Evolutionary conservation across 345 rosid genomes (phyloP).

Genomic region (Theobroma cacao): DNA sequence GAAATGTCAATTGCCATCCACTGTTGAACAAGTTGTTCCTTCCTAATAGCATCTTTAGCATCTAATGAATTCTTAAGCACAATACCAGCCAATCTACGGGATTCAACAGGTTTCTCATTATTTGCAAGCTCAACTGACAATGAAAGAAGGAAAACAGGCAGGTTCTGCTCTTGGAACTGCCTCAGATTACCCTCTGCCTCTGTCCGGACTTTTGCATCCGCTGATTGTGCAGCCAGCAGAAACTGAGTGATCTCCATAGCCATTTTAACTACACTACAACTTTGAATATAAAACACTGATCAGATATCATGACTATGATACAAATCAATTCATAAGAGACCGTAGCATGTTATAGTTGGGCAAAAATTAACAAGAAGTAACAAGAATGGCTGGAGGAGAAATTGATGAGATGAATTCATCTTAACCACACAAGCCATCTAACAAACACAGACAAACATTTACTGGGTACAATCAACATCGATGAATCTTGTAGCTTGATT

Average conservation of each 20-base stretch:
- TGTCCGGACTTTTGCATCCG: constrained; percentile 67
- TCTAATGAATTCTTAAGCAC: constrained; percentile 88
- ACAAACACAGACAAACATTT: not conserved
- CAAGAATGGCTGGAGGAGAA: not conserved
- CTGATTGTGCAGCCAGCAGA: constrained; percentile 79
- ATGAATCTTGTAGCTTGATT: not conserved
- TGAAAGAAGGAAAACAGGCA: constrained; percentile 67
- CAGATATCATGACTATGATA: not conserved
- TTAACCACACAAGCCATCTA: not conserved
- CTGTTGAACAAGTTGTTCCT: constrained; percentile 67
- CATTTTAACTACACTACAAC: constrained; percentile 46
- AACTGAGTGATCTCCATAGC: constrained; percentile 88
- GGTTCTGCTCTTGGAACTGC: constrained; percentile 82
- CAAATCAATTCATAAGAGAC: not conserved
- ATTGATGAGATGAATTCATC: not conserved
- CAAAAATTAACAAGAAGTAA: not conserved
- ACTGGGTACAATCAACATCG: not conserved
- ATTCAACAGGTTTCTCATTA: constrained; percentile 71
- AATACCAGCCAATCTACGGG: constrained; percentile 89
- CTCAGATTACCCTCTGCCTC: constrained; percentile 71
- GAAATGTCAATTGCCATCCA: constrained; percentile 64
- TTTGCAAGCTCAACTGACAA: constrained; percentile 80
- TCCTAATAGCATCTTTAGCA: constrained; percentile 69
- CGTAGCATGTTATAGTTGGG: not conserved
- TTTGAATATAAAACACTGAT: not conserved